Percentiles rank a stretch among this genome's conserved stretches.
Evolutionary conservation across 345 rosid species (phyloP).

Genomic region (Hypericum androsaemum): DNA sequence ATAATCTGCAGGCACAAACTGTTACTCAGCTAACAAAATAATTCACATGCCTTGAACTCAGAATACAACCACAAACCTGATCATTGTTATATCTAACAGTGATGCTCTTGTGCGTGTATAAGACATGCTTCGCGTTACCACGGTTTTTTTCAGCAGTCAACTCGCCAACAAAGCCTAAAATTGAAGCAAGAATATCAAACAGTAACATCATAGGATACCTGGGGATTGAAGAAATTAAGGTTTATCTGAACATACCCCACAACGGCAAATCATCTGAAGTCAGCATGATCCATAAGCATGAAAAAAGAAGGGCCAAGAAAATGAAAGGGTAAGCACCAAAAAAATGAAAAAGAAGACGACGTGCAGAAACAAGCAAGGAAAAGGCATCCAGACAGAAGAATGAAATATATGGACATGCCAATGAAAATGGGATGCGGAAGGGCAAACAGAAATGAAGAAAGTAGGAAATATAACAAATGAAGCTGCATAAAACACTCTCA

Average conservation of each 20-base stretch:
- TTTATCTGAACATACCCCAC: conserved; percentile 52
- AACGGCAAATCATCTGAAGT: conserved; percentile 83
- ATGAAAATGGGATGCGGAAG: too few relatives aligned
- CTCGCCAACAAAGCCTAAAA: conserved; percentile 79
- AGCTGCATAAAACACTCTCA: too few relatives aligned
- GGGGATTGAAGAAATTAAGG: background rate
- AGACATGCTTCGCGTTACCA: conserved; percentile 58
- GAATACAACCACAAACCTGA: conserved; percentile 48
- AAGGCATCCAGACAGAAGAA: background rate
- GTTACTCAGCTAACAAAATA: conserved; percentile 5
- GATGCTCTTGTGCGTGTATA: conserved; percentile 71
- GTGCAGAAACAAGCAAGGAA: background rate
- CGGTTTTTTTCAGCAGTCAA: conserved; percentile 67
- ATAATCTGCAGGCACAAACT: conserved; percentile 45
- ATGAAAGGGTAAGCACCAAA: conserved; percentile 10
- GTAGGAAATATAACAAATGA: too few relatives aligned
- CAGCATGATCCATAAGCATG: conserved; percentile 24
- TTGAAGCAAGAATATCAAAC: background rate
- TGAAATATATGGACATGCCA: too few relatives aligned
- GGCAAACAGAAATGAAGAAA: too few relatives aligned
- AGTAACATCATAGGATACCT: conserved; percentile 2
- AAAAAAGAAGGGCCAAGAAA: conserved; percentile 15
- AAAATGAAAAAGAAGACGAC: background rate
- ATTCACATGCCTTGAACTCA: background rate
- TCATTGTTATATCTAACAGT: conserved; percentile 59